These are phyloP conservation scores for Fusarium penzigii DNA, from an alignment of 2,329 filamentous ascomycete species.

Conservation along the genomic window DNA sequence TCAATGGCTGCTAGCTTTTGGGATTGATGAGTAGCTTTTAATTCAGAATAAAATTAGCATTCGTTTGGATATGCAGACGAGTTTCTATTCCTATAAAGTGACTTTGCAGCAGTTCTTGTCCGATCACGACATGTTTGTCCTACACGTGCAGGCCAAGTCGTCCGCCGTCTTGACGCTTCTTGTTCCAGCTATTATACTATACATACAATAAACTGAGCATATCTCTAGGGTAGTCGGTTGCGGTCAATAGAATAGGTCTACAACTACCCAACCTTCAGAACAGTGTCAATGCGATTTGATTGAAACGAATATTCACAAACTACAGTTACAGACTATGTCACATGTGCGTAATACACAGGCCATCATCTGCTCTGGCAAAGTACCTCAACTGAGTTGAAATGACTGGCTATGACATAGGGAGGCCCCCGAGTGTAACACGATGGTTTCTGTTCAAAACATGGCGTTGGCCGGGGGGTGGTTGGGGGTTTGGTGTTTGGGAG, in stretches of 20 bases:
- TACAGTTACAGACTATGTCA: neutral
- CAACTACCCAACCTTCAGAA: too few species aligned
- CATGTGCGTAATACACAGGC: neutral
- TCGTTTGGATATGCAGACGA: neutral
- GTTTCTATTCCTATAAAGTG: too few species aligned
- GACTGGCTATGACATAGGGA: neutral
- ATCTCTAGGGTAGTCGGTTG: too few species aligned
- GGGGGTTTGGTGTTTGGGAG: neutral
- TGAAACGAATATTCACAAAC: neutral
- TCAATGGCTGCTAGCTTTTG: neutral
- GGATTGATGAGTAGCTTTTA: constrained; percentile 5
- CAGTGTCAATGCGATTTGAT: too few species aligned
- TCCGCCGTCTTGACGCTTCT: too few species aligned
- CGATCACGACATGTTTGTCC: too few species aligned
- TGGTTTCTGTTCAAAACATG: neutral
- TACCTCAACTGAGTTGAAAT: neutral
- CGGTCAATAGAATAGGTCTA: too few species aligned
- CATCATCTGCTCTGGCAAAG: neutral
- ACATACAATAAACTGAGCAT: too few species aligned
- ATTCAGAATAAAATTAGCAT: constrained; percentile 13
- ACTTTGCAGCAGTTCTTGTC: too few species aligned
- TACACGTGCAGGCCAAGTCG: too few species aligned
- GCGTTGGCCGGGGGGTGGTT: neutral
- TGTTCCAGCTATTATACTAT: too few species aligned
- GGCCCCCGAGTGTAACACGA: too few species aligned